Evolutionary conservation across 2,329 filamentous ascomycete species (phyloP).

Genomic region (Hymenoscyphus repandus): DNA sequence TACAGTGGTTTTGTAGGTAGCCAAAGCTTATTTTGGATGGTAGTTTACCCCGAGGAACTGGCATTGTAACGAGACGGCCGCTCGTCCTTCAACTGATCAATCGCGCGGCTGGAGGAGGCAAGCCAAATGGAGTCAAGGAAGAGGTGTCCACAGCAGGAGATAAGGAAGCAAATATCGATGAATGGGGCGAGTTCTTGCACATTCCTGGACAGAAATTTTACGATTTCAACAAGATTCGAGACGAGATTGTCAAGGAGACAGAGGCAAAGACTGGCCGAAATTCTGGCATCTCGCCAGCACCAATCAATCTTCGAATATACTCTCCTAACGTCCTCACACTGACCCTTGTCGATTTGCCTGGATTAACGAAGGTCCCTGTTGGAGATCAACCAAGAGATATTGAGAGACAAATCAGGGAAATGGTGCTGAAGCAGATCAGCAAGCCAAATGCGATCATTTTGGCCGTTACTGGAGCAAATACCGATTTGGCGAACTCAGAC

Average conservation of each 20-base stretch:
- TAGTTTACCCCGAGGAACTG: conserved; percentile 92
- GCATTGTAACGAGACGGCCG: conserved; percentile 93
- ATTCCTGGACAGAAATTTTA: conserved; percentile 95
- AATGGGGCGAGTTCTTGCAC: conserved; percentile 99
- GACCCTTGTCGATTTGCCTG: conserved; percentile 92
- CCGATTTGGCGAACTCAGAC: conserved; percentile 97
- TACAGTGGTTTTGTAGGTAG: conserved; percentile 13
- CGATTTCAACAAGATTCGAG: conserved; percentile 97
- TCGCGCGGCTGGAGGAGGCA: conserved; percentile 56
- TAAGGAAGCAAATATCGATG: conserved; percentile 83
- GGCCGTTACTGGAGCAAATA: conserved; percentile 93
- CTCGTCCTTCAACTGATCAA: conserved; percentile 98
- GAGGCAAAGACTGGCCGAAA: conserved; percentile 95
- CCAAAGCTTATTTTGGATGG: conserved; percentile 23
- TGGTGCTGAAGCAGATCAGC: conserved; percentile 97
- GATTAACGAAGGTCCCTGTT: conserved; percentile 92
- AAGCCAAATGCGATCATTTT: conserved; percentile 98
- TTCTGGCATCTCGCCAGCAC: conserved; percentile 90
- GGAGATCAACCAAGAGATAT: conserved; percentile 96
- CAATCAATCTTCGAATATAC: conserved; percentile 97
- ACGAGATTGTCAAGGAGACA: conserved; percentile 95
- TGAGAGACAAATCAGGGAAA: conserved; percentile 91
- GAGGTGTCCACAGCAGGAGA: conserved; percentile 63
- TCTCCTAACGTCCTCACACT: conserved; percentile 96
- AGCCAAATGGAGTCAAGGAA: conserved; percentile 69